phyloP scores from a whole-genome alignment of 345 rosid genomes.

The Moricandia arvensis region DNA sequence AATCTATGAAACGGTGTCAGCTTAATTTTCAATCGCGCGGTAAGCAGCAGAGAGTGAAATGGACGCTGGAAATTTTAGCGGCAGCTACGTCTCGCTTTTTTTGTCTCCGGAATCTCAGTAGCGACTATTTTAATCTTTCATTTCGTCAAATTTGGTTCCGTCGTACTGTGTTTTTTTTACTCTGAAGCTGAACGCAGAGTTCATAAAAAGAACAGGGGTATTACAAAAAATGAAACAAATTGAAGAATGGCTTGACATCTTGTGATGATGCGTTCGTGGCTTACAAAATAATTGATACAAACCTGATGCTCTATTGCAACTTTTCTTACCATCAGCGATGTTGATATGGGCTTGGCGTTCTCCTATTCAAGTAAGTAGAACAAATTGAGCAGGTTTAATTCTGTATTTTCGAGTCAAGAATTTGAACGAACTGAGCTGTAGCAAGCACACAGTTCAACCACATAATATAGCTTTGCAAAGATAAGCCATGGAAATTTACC shows the following conservation, averaged over 20 bases:
- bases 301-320: slow-evolving; percentile 65
- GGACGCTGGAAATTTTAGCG: no score
- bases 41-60: no score
- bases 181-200: no score
- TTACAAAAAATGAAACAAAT: not conserved
- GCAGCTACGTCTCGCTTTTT: no score
- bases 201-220: no score
- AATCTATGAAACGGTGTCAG: no score
- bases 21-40: no score
- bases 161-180: no score
- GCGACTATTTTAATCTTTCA: no score
- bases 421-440: not conserved
- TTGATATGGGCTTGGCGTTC: slow-evolving; percentile 52
- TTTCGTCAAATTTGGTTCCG: no score
- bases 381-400: not conserved
- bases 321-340: slow-evolving; percentile 85
- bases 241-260: not conserved
- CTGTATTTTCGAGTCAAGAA: not conserved
- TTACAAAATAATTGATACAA: not conserved
- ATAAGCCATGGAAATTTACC: slow-evolving; percentile 26
- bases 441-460: not conserved
- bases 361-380: slow-evolving; percentile 25
- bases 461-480: slow-evolving; percentile 1
- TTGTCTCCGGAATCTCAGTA: no score
- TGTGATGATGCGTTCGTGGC: not conserved